A percentile compares a stretch with the other conserved stretches of the same genome.
Conservation (phyloP, 768 basidiomycete genomes). For the Boletus coccyginus region DNA sequence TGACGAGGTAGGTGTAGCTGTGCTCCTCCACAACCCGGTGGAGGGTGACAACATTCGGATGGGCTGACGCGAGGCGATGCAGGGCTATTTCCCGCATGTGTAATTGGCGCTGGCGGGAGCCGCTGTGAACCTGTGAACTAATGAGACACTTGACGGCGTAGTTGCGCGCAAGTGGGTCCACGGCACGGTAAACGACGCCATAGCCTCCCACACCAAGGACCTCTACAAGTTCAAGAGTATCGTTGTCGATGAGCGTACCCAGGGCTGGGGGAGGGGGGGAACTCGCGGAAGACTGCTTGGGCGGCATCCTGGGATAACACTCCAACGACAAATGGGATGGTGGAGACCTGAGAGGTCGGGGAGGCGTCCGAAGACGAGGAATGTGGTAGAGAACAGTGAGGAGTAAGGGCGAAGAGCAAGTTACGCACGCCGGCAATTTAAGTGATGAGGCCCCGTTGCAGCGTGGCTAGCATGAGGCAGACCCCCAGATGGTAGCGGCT, state of each 20-base stretch:
- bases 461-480: conserved; percentile 38
- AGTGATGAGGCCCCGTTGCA: conserved; percentile 30
- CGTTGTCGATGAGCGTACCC: conserved; percentile 82
- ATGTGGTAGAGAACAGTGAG: conserved; percentile 19
- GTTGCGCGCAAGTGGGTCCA: conserved; percentile 53
- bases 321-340: conserved; percentile 15
- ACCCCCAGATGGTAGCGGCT: conserved; percentile 29
- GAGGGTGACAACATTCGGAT: conserved; percentile 82
- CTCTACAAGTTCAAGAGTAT: conserved; percentile 77
- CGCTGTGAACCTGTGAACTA: conserved; percentile 42
- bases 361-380: conserved; percentile 23
- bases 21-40: conserved; percentile 85
- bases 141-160: conserved; percentile 93
- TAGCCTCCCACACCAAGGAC: conserved; percentile 93
- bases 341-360: conserved; percentile 25
- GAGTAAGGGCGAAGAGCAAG: conserved; percentile 26
- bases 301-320: conserved; percentile 27
- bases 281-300: conserved; percentile 32
- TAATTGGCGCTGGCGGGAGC: conserved; percentile 61
- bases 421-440: conserved; percentile 29
- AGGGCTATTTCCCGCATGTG: conserved; percentile 88
- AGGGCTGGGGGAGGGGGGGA: conserved; percentile 51
- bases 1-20: conserved; percentile 81
- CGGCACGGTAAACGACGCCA: conserved; percentile 90
- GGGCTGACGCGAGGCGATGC: conserved; percentile 70